Base-by-base conservation (phyloP, 371 early-diverging fungal species). In the Rhizopus stolonifer region DNA sequence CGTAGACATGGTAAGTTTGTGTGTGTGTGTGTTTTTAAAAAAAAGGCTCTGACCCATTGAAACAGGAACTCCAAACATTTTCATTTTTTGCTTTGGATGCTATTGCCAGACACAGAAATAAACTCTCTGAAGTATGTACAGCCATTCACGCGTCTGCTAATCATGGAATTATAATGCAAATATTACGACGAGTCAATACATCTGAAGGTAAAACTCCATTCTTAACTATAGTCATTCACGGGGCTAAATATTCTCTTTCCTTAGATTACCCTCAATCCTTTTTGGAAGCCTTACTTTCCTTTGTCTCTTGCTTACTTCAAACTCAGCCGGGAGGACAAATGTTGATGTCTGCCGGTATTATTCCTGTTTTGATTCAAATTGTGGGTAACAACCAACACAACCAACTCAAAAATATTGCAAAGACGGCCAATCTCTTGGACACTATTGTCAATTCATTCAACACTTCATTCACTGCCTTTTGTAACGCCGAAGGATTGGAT, bases 111-210 rank as follows among this genome's bases (percentile, higher is more conserved):
- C 84, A 90, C 56, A 81, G 92, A 46, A 69, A 70, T 39, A 86
- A 87, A 52, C 73, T 92, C 0, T 69, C 78, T n/a, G 94, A 92
- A 36, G 90, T 94, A 0, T 69, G 94, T 17, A 81, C 87, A 6
- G 91, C 94, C 0, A 68, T 96, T 46, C 94, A 94, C 58, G 94
- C 93, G 0, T 89, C 92, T 1, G 94, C 94, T 1, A 96, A 94
- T 60, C 96, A 97, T 62, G 98, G 98, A 11, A 75, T 87, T 9
- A 70, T 97, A 17, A 81, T 97, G 74, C 88, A 84, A 54, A 80
- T 91, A 5, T 53, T 93, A 31, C 84, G 90, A 51, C 87, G 82
- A 61, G 76, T 86, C 25, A 77, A 86, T 17, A 61, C 77, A 33
- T 52, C 74, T 26, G 76, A 82, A 26, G 56, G 64, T 25, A 69